A percentile compares a stretch with the other conserved stretches of the same genome.
Conservation (phyloP, 2,329 filamentous ascomycete species). For the Microsporum audouinii region DNA sequence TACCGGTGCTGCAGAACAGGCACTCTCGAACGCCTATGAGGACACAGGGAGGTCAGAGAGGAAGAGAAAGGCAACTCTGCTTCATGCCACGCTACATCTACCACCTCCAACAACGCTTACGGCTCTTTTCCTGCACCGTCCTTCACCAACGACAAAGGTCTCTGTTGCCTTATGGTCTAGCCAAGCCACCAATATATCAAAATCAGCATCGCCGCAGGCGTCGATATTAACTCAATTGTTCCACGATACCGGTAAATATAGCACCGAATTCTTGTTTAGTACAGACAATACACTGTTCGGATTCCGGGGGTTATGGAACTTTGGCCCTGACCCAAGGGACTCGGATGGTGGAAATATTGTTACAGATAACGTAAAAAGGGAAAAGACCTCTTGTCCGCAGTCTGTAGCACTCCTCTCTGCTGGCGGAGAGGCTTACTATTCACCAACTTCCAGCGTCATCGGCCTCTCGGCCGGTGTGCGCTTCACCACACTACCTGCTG, state of each 20-base stretch:
- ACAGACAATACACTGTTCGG: conserved; percentile 86
- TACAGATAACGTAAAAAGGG: conserved; percentile 7
- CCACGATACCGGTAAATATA: conserved; percentile 78
- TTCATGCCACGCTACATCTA: conserved; percentile 37
- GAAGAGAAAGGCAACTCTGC: conserved; percentile 28
- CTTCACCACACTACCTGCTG: conserved; percentile 70
- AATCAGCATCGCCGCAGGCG: conserved; percentile 36
- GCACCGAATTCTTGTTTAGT: conserved; percentile 78
- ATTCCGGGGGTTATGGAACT: conserved; percentile 84
- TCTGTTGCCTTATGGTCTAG: conserved; percentile 52
- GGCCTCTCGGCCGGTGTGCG: conserved; percentile 79
- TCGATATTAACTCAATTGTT: conserved; percentile 36
- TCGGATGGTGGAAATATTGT: conserved; percentile 5
- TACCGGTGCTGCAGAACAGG: conserved; percentile 12
- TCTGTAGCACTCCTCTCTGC: conserved; percentile 73
- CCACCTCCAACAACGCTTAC: conserved; percentile 71
- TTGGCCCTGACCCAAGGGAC: conserved; percentile 53
- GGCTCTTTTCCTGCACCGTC: conserved; percentile 66
- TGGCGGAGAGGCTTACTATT: conserved; percentile 91
- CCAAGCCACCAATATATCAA: conserved; percentile 30
- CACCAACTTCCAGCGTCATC: conserved; percentile 83
- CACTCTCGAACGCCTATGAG: conserved; percentile 30
- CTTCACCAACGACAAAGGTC: conserved; percentile 66
- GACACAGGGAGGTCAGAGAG: background rate
- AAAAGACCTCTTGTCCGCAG: conserved; percentile 38